Evolutionary conservation across 2,329 filamentous ascomycete species (phyloP), one percentile per base, ranked within the genome.

Genomic region (Dichotomopilus funicola): DNA sequence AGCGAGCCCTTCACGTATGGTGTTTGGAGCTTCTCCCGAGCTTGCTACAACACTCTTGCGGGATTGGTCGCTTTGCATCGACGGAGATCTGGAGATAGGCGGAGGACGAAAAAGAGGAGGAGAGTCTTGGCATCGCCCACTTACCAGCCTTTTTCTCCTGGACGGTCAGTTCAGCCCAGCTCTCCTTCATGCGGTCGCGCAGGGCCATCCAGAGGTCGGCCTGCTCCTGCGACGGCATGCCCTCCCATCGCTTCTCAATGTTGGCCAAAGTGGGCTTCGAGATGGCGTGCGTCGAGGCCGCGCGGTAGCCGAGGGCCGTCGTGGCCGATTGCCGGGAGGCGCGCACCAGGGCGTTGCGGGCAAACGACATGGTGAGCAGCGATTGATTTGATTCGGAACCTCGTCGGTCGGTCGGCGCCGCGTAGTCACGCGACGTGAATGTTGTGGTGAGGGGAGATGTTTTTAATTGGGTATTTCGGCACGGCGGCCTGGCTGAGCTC

Each of bases 231-330:
- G 94, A 90, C 58, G 92, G 91, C 89, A 97, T 91, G 62, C 80
- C 83, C 80, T 99, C 94, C 94, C 94, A 99, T 80, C 94, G 83
- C 87, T 96, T 96, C 86, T 99, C 94, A 71, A 99, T 97, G 78
- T 95, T 91, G 75, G 90, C 89, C 70, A 99, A 84, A 57, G 90
- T 96, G 66, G 95, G 94, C 80, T 96, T 97, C 70, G 91, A 95
- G 77, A 99, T 95, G 72, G 92, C 91, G 74, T 96, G 91, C 41
- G 88, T 88, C 67, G 87, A 83, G 68, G 82, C 77, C 70, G 77
- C 77, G 64, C 64, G 62, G 57, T 74, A 73, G 66, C 76, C 71
- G 67, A 76, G 72, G 57, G 69, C 64, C 27, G 66, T 65, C 53
- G 66, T 67, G 57, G 68, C 66, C 67, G 67, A 68, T 63, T 74